Evolutionary conservation across 306 rosid genomes (phyloP), one percentile per base, ranked within the genome.

Genomic region (Vigna trinervia): DNA sequence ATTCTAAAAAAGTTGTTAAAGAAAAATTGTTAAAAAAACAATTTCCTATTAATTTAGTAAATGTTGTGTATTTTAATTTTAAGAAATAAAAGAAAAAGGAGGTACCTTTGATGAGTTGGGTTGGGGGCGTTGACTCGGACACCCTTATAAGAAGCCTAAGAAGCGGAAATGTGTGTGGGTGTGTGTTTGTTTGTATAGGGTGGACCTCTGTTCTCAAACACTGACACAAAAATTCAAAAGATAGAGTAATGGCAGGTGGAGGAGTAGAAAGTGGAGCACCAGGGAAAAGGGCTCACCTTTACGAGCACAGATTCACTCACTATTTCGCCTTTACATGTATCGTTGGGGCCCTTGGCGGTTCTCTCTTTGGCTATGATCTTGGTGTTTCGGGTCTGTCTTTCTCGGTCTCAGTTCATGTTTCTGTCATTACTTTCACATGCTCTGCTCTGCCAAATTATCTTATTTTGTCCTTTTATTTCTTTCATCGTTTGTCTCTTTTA

Each of bases 341-440:
- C 28, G 91, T 95, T 77, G 97, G 92, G 0, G 97, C 97, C 60
- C 93, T 95, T 54, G 98, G 98, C 66, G 98, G 98, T 15, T 92
- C 97, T 45, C 91, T 95, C 34, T 90, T 95, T 46, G 98, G 98
- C 36, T 95, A 95, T 78, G 99, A 95, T 87, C 97, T 90, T 17
- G 99, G 99, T 22, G 97, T 95, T 82, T 95, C 99, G 57, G 98
- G 98, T 94, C 5, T 1, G 4, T 45, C 2, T 30, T 2, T 7
- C 15, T 20, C 15, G 45, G 10, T 39, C 1, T 36, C n/a, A 2
- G 4, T 38, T 64, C 8, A 6, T 64, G 0, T 38, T 8, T 45
- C 50, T 45, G 1, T 45, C 14, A 45, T 45, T 3, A 11, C 50
- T 12, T 45, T 45, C 50, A 45, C 50, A 45, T 11, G 1, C 5